Conservation (phyloP, 2,329 filamentous ascomycete genomes). For the Neophaeococcomyces mojaviensis region DNA sequence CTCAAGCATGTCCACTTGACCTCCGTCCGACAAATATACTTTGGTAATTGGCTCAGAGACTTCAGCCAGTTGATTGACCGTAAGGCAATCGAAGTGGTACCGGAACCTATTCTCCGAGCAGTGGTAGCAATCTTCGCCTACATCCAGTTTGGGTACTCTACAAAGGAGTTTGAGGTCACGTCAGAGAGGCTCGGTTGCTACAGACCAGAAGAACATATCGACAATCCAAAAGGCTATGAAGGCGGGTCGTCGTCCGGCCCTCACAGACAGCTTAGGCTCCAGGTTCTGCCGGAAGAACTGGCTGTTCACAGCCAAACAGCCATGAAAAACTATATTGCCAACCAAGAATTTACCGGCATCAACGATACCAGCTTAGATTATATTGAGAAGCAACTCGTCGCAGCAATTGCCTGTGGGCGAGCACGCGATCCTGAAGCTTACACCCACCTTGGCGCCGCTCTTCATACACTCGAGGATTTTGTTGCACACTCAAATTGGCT, state of each 20-base stretch:
- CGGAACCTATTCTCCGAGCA: constrained; percentile 47
- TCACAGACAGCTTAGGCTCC: background rate
- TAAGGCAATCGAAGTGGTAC: constrained; percentile 46
- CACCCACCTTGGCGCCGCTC: constrained; percentile 6
- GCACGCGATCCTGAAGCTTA: constrained; percentile 5
- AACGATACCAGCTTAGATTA: constrained; percentile 6
- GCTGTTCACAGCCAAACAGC: background rate
- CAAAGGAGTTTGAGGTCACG: constrained; percentile 50
- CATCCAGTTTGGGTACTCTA: constrained; percentile 51
- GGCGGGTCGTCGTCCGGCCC: background rate
- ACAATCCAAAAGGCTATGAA: constrained; percentile 64
- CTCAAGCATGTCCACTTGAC: constrained; percentile 29
- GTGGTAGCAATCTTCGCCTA: constrained; percentile 50
- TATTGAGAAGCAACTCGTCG: constrained; percentile 8
- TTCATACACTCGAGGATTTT: constrained; percentile 7
- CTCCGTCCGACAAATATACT: constrained; percentile 37
- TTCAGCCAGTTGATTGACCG: constrained; percentile 50
- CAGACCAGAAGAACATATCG: constrained; percentile 47
- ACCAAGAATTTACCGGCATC: background rate
- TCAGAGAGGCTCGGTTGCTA: constrained; percentile 44
- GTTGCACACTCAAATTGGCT: constrained; percentile 8
- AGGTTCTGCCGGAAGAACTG: constrained; percentile 3
- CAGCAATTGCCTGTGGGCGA: constrained; percentile 4
- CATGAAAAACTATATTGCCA: constrained; percentile 9
- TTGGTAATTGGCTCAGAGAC: constrained; percentile 43